Evolutionary conservation across 1,284 basidiomycete genomes (phyloP).

Genomic region (Xerocomus minutiporus): DNA sequence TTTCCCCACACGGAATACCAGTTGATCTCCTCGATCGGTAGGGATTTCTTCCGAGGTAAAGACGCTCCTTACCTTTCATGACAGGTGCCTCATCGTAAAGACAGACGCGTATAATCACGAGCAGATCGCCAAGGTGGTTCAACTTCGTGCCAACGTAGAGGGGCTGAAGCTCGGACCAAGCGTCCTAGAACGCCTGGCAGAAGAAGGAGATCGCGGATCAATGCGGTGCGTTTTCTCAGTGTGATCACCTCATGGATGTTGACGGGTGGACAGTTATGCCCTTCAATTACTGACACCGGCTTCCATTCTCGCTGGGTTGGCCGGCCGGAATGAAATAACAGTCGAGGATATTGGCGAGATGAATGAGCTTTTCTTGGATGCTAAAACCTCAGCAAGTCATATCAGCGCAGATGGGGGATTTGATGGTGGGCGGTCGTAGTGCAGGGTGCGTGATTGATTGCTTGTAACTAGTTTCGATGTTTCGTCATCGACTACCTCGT

Average conservation of each 20-base stretch:
- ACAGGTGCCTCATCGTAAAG: conserved; percentile 92
- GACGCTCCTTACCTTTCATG: conserved; percentile 11
- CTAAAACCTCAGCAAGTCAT: conserved; percentile 70
- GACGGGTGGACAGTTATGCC: conserved; percentile 61
- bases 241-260: conserved; percentile 4
- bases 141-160: conserved; percentile 83
- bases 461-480: not conserved
- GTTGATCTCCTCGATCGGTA: conserved; percentile 90
- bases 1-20: conserved; percentile 91
- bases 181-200: conserved; percentile 78
- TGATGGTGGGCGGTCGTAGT: conserved; percentile 32
- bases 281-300: conserved; percentile 91
- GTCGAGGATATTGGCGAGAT: conserved; percentile 88
- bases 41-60: conserved; percentile 17
- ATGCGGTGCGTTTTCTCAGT: conserved; percentile 56
- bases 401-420: conserved; percentile 46
- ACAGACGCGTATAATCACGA: conserved; percentile 82
- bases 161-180: conserved; percentile 74
- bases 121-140: conserved; percentile 85
- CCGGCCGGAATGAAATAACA: conserved; percentile 77
- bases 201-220: conserved; percentile 80
- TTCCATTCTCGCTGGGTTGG: conserved; percentile 78
- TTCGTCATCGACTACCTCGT: conserved; percentile 3
- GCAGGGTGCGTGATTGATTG: conserved; percentile 5
- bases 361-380: conserved; percentile 92